Base-by-base conservation (phyloP, 2,329 filamentous ascomycete species). In the Podosphaera leucotricha region DNA sequence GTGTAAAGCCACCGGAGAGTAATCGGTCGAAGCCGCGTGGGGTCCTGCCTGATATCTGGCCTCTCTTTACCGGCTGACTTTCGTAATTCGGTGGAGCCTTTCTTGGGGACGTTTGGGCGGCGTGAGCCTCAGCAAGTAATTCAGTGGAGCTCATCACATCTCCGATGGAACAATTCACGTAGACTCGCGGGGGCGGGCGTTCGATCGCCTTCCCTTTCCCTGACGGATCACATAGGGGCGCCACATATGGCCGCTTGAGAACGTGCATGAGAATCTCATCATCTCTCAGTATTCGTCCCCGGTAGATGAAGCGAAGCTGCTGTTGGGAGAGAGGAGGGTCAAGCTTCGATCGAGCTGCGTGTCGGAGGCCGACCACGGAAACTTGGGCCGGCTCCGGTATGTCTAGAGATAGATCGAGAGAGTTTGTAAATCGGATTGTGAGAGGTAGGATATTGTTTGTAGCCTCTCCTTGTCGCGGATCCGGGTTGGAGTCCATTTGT, bases 141-240 rank as follows among this genome's bases (percentile, higher is more conserved):
- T 93, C 84, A 0, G 66, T 57, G 11, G 70, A 57, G 0, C 78
- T 71, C 11, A 95, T 69, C 21, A 71, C 66, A 59, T 82, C 76
- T 44, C 85, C 85, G 46, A 95, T 81, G 50, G 83, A 87, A 67
- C 87, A 95, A 64, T 92, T 92, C 48, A 95, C 78, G 60, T 92
- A 94, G 54, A 92, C 72, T 38, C 79, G 70, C 1, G 61, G 50
- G 26, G 62, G 58, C 13, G 58, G 55, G 15, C 60, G 60, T 6
- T 66, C 64, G 4, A 77, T 59, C 0, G 70, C 70, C 47, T 90
- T 92, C 40, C 80, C 82, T 54, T 83, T 84, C 44, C 66, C 65
- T 48, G 66, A 68, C 21, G 53, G 54, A 51, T 59, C 57, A 24
- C 55, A 50, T 28, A 50, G 51, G 18, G 56, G 53, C 0, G 66